phyloP scores from a whole-genome alignment of 805 yeast species.

The Metschnikowia cubensis region DNA sequence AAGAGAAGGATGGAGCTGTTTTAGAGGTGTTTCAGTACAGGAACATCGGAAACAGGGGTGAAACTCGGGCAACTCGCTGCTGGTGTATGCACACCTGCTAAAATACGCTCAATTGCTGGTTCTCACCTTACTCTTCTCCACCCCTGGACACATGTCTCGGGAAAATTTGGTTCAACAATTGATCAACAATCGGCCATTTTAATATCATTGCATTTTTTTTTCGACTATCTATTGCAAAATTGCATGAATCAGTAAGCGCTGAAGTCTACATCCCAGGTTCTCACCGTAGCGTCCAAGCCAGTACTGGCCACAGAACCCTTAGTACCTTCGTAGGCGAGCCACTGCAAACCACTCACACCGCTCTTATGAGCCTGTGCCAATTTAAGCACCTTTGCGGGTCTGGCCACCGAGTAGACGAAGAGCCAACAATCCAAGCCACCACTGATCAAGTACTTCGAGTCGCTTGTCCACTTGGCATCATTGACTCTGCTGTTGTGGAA shows the following conservation, averaged over 20 bases:
- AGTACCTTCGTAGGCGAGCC: slow-evolving; percentile 47
- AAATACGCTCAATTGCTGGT: neutral
- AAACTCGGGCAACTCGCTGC: neutral
- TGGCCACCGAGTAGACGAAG: slow-evolving; percentile 71
- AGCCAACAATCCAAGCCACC: slow-evolving; percentile 83
- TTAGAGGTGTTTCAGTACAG: neutral
- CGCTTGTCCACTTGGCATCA: slow-evolving; percentile 73
- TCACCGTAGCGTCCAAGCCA: slow-evolving; percentile 81
- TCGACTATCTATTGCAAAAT: no score
- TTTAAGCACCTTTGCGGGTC: slow-evolving; percentile 75
- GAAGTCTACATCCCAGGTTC: slow-evolving; percentile 57
- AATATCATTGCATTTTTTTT: no score
- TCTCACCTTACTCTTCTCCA: neutral
- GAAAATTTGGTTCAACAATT: no score
- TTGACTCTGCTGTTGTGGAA: slow-evolving; percentile 85
- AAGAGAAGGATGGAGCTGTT: neutral
- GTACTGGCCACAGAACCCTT: slow-evolving; percentile 51
- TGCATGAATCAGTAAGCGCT: slow-evolving; percentile 7
- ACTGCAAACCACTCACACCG: slow-evolving; percentile 72
- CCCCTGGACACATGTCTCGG: neutral
- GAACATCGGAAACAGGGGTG: neutral
- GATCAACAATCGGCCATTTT: no score
- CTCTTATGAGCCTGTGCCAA: slow-evolving; percentile 78
- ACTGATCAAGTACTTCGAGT: slow-evolving; percentile 67
- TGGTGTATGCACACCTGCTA: neutral